Evolutionary conservation across 2,329 filamentous ascomycete species (phyloP).

Genomic region (Laburnicola sp.): DNA sequence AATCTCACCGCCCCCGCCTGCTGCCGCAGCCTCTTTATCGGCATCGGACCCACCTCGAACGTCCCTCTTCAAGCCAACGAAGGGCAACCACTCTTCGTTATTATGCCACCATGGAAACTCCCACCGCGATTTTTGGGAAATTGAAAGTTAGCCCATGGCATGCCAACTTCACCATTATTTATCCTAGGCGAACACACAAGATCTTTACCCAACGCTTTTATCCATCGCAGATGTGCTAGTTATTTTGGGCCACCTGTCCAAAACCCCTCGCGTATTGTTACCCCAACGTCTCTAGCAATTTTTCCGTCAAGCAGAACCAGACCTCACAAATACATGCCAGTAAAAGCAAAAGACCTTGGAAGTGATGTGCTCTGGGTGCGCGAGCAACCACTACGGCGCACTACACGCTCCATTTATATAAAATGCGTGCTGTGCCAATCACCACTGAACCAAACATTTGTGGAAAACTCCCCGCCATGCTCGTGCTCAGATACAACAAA

Average conservation of each 20-base stretch:
- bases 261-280: slow-evolving; percentile 5
- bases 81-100: neutral
- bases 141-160: too few relatives aligned
- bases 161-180: too few relatives aligned
- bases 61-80: slow-evolving; percentile 5
- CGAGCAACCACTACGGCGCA: slow-evolving; percentile 20
- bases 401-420: slow-evolving; percentile 27
- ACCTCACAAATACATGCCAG: slow-evolving; percentile 19
- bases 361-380: slow-evolving; percentile 20
- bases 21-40: slow-evolving; percentile 12
- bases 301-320: slow-evolving; percentile 14
- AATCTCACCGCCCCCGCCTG: slow-evolving; percentile 24
- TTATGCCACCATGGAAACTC: too few relatives aligned
- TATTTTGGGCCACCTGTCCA: too few relatives aligned
- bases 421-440: slow-evolving; percentile 37
- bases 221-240: too few relatives aligned
- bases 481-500: slow-evolving; percentile 24
- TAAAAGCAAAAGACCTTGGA: slow-evolving; percentile 4
- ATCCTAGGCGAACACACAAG: too few relatives aligned
- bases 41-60: slow-evolving; percentile 8
- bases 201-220: too few relatives aligned
- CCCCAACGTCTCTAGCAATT: slow-evolving; percentile 17
- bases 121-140: too few relatives aligned
- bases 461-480: slow-evolving; percentile 18
- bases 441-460: slow-evolving; percentile 23